phyloP scores from a whole-genome alignment of 768 basidiomycete genomes.

The Russula lepida region DNA sequence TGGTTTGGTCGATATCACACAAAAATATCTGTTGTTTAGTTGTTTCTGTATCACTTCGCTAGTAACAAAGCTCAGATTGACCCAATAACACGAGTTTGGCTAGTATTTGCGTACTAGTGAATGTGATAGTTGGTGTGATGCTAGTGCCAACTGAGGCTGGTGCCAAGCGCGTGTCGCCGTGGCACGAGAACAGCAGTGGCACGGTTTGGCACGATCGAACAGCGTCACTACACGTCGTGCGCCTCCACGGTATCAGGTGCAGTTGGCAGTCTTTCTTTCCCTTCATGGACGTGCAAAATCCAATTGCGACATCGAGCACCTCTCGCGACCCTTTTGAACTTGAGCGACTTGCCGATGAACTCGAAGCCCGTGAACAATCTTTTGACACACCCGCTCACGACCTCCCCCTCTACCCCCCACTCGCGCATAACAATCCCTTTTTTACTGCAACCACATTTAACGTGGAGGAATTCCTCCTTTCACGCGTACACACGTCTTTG shows the following conservation, averaged over 20 bases:
- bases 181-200: too few relatives aligned
- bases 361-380: slow-evolving; percentile 44
- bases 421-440: slow-evolving; percentile 73
- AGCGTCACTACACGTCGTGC: neutral
- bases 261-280: neutral
- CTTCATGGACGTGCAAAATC: slow-evolving; percentile 7
- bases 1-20: slow-evolving; percentile 5
- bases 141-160: too few relatives aligned
- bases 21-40: slow-evolving; percentile 15
- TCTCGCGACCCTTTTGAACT: slow-evolving; percentile 54
- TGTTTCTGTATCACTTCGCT: slow-evolving; percentile 13
- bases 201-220: neutral
- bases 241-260: neutral
- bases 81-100: neutral
- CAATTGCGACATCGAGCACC: slow-evolving; percentile 2
- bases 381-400: slow-evolving; percentile 30
- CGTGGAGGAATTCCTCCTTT: slow-evolving; percentile 82
- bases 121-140: neutral
- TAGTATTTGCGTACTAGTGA: neutral
- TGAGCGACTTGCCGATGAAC: slow-evolving; percentile 65
- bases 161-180: too few relatives aligned
- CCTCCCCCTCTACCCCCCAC: slow-evolving; percentile 57
- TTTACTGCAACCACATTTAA: slow-evolving; percentile 63
- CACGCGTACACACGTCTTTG: slow-evolving; percentile 75
- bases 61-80: neutral